phyloP scores from a whole-genome alignment of 345 rosid species.

The Eucalyptus regnans region DNA sequence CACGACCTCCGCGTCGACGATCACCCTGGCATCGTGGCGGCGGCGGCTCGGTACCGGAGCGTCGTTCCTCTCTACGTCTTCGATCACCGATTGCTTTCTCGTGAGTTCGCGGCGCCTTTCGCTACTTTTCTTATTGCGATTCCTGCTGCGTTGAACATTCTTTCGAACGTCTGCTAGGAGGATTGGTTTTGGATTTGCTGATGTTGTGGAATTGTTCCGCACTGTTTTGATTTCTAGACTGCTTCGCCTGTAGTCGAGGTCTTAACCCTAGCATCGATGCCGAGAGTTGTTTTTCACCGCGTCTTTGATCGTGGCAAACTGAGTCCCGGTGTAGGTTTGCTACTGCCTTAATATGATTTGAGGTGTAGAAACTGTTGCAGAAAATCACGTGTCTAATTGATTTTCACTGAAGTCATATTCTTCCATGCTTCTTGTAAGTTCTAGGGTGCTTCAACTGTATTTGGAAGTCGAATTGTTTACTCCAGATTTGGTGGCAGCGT shows the following conservation, averaged over 20 bases:
- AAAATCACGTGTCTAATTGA: not conserved
- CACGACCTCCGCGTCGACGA: constrained; percentile 87
- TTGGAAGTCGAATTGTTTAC: not conserved
- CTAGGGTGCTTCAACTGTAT: not conserved
- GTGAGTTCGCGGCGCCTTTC: constrained; percentile 14
- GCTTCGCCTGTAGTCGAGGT: not conserved
- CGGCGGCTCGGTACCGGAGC: constrained; percentile 27
- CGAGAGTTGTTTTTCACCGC: not conserved
- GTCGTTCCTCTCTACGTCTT: constrained; percentile 72
- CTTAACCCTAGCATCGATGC: not conserved
- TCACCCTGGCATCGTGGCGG: constrained; percentile 62
- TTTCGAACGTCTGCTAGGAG: not conserved
- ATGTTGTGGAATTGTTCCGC: not conserved
- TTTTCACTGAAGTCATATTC: not conserved
- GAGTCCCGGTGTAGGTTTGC: not conserved
- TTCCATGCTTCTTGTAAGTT: not conserved
- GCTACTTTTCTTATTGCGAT: not conserved
- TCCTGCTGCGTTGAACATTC: not conserved
- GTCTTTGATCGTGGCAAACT: not conserved
- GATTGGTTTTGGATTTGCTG: not conserved
- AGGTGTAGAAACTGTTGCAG: not conserved
- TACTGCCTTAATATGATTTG: not conserved
- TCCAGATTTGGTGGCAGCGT: not conserved
- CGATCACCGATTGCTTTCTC: constrained; percentile 62
- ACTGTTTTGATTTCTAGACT: not conserved